Evolutionary conservation across 805 yeast genomes (phyloP), one percentile per base, ranked within the genome.

Genomic region (Metschnikowia baotianmanensis): DNA sequence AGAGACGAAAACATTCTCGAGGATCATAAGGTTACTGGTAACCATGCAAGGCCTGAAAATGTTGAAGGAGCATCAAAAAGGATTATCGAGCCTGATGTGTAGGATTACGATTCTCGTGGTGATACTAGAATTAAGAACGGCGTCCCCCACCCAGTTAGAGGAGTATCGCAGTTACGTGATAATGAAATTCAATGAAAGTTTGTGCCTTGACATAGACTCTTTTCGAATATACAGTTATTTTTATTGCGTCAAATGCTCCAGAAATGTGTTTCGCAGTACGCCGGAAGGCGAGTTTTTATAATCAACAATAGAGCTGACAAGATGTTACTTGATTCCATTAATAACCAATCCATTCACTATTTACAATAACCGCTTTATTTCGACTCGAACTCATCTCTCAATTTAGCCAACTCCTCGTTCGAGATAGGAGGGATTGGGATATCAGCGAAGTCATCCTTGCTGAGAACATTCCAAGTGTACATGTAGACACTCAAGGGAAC

Each of bases 371-470:
- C 31, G 37, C 25, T 29, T 13, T 68, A 63, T 48, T 65, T 63
- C 32, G 59, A 74, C 59, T 80, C 85, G 57, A 83, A 86, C 59
- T 87, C 95, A 57, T 75, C 71, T 62, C 77, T 81, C 67, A 90
- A 74, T 61, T 78, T 72, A 36, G 76, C 77, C 57, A 91, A 71
- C 58, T 88, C 93, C 39, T 74, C 81, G 46, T 85, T 93, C 28
- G 83, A 75, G 44, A 91, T 74, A 15, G 98, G 97, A 34, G 99
- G 99, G 51, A 91, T 81, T 29, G 97, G 97, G 52, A 91, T 87
- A 59, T 90, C 96, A 33, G 74, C 79, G 60, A 91, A 88, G 49
- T 91, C 96, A 58, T 89, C 96, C 56, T 72, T 72, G 50, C 78
- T 79, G 53, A 86, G 68, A 56, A 78, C 74, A 50, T 76, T 67